Percentiles rank a stretch among this genome's conserved stretches.
phyloP scores from a whole-genome alignment of 257 asterid genomes.

The Handroanthus guayacan region DNA sequence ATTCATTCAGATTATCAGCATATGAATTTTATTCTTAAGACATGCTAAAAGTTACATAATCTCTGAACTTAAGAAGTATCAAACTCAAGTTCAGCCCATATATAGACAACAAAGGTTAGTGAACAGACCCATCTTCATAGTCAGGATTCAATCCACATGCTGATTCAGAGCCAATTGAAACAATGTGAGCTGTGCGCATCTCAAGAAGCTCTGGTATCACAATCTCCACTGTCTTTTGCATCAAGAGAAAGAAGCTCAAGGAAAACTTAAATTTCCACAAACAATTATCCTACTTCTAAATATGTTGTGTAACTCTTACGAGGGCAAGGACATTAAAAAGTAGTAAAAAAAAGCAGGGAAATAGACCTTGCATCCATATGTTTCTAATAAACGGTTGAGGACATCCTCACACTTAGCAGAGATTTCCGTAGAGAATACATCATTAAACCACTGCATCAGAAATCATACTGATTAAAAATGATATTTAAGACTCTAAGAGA shows the following conservation, averaged over 20 bases:
- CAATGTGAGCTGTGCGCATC: slow-evolving; percentile 91
- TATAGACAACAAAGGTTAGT: slow-evolving; percentile 27
- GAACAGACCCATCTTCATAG: slow-evolving; percentile 82
- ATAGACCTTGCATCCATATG: slow-evolving; percentile 83
- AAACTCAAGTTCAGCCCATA: slow-evolving; percentile 25
- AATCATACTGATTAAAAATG: slow-evolving; percentile 27
- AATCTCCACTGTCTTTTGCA: slow-evolving; percentile 80
- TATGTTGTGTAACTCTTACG: slow-evolving; percentile 30
- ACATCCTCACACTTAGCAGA: slow-evolving; percentile 82
- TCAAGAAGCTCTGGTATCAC: slow-evolving; percentile 90
- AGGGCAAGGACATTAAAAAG: slow-evolving; percentile 15
- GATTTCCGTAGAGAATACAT: slow-evolving; percentile 87
- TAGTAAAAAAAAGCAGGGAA: slow-evolving; percentile 22
- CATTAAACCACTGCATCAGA: slow-evolving; percentile 86
- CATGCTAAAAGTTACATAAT: slow-evolving; percentile 1
- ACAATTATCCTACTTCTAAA: slow-evolving; percentile 23
- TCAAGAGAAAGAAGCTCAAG: slow-evolving; percentile 41
- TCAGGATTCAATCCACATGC: slow-evolving; percentile 73
- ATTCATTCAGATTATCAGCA: slow-evolving; percentile 33
- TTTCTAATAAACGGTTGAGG: slow-evolving; percentile 73
- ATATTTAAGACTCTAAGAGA: slow-evolving; percentile 28
- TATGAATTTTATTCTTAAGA: slow-evolving; percentile 5
- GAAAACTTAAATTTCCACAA: slow-evolving; percentile 12
- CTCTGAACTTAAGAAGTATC: not conserved
- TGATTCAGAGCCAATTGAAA: slow-evolving; percentile 90